Conservation (phyloP, 768 basidiomycete genomes). For the Omphalotus guepiniiformis region DNA sequence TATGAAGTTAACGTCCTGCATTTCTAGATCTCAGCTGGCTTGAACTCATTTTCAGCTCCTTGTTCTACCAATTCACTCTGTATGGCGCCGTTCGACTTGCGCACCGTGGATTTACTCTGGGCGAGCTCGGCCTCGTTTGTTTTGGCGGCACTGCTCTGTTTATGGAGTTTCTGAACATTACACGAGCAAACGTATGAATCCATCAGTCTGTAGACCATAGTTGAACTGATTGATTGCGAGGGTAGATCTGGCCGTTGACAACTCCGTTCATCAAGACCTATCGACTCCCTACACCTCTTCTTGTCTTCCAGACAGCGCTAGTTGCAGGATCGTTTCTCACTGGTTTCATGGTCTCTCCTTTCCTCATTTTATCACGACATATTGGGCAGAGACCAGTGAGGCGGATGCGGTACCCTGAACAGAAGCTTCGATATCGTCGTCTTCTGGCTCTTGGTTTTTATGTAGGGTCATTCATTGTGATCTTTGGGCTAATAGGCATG, state of each 20-base stretch:
- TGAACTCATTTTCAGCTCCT: conserved; percentile 65
- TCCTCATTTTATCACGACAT: conserved; percentile 87
- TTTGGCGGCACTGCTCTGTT: conserved; percentile 84
- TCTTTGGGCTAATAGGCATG: conserved; percentile 79
- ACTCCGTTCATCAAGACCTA: conserved; percentile 88
- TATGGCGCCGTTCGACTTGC: conserved; percentile 88
- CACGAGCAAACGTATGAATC: conserved; percentile 67
- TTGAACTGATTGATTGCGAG: background rate
- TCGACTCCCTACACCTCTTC: conserved; percentile 86
- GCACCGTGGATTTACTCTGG: conserved; percentile 92
- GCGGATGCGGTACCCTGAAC: conserved; percentile 75
- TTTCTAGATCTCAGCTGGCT: conserved; percentile 68
- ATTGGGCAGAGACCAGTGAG: conserved; percentile 83
- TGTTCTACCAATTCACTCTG: conserved; percentile 89
- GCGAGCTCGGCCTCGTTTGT: conserved; percentile 86
- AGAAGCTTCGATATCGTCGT: conserved; percentile 78
- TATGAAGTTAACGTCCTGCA: background rate
- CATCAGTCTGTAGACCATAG: background rate
- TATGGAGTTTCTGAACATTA: conserved; percentile 84
- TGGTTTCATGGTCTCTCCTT: conserved; percentile 92
- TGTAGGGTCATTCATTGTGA: conserved; percentile 66
- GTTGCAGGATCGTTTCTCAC: conserved; percentile 88
- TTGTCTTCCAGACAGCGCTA: conserved; percentile 88
- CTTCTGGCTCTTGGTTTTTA: conserved; percentile 86
- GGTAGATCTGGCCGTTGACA: conserved; percentile 72